Evolutionary conservation across 192 early-diverging fungal species (phyloP).

Genomic region (Backusella circina): DNA sequence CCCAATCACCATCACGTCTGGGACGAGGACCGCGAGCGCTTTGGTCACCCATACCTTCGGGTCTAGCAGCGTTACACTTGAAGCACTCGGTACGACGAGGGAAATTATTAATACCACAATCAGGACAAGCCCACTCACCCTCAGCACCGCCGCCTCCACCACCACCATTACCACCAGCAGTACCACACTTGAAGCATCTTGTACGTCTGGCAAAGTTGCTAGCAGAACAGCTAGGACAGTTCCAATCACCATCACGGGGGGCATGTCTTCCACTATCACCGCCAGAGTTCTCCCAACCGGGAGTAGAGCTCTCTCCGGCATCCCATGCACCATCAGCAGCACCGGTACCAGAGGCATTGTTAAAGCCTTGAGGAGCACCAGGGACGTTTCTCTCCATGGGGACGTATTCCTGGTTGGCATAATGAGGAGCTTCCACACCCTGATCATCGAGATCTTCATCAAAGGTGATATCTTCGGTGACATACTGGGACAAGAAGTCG

Average conservation of each 20-base stretch:
- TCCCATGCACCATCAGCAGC: constrained; percentile 17
- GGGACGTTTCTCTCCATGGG: constrained; percentile 19
- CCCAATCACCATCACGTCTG: constrained; percentile 30
- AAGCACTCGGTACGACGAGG: constrained; percentile 24
- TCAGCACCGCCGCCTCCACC: background rate
- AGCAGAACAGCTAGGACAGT: constrained; percentile 15
- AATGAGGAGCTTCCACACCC: constrained; percentile 22
- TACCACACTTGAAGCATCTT: constrained; percentile 16
- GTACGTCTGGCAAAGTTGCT: constrained; percentile 20
- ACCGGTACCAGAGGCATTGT: constrained; percentile 16
- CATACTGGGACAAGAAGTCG: constrained; percentile 46
- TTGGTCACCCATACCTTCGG: constrained; percentile 26
- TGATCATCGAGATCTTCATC: constrained; percentile 37
- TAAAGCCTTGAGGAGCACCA: constrained; percentile 24
- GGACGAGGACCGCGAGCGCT: constrained; percentile 23
- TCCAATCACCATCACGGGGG: constrained; percentile 26
- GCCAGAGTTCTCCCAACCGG: constrained; percentile 12
- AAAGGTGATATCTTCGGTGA: constrained; percentile 19
- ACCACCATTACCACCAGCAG: constrained; percentile 2
- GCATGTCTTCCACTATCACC: constrained; percentile 1
- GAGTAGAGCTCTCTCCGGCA: background rate
- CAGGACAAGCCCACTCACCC: constrained; percentile 27
- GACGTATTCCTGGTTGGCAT: constrained; percentile 31
- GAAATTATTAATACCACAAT: constrained; percentile 19
- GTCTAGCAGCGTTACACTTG: constrained; percentile 20